Evolutionary conservation across 164 flowering plant genomes (phyloP).

Genomic region (Tetracentron sinense): DNA sequence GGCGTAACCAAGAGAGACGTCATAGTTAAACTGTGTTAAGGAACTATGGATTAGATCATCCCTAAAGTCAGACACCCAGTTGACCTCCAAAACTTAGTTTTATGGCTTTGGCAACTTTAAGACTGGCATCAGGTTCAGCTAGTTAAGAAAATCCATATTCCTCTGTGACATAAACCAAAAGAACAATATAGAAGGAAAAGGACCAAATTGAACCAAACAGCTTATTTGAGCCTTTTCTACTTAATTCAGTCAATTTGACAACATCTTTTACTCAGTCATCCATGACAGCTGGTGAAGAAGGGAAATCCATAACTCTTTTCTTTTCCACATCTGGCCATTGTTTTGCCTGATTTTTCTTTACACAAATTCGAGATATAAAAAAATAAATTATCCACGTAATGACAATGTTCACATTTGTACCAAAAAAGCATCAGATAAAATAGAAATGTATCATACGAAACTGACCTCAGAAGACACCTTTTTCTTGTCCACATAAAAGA

Average conservation of each 20-base stretch:
- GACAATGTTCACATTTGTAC: not conserved
- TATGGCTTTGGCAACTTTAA: not conserved
- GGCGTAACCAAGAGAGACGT: too few species aligned
- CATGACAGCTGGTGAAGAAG: not conserved
- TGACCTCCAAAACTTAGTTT: too few species aligned
- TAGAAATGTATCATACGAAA: slow-evolving; percentile 6
- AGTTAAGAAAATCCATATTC: not conserved
- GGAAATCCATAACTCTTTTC: too few species aligned
- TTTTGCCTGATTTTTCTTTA: not conserved
- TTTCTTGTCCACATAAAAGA: slow-evolving; percentile 75
- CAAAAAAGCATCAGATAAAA: not conserved
- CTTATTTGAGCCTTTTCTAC: not conserved
- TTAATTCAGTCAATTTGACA: not conserved
- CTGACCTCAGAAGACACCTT: slow-evolving; percentile 80
- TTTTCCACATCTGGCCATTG: not conserved
- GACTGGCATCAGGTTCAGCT: not conserved
- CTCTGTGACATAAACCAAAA: not conserved
- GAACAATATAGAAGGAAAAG: not conserved
- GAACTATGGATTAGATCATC: not conserved
- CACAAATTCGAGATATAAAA: not conserved
- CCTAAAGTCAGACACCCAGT: not conserved
- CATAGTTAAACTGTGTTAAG: too few species aligned
- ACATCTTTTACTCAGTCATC: not conserved
- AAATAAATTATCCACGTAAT: not conserved
- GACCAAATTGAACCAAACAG: not conserved